A percentile compares a stretch with the other conserved stretches of the same genome.
These are phyloP conservation scores for Phytophthora capsici DNA, from an alignment of 352 stramenopile species.

Conservation along the genomic window DNA sequence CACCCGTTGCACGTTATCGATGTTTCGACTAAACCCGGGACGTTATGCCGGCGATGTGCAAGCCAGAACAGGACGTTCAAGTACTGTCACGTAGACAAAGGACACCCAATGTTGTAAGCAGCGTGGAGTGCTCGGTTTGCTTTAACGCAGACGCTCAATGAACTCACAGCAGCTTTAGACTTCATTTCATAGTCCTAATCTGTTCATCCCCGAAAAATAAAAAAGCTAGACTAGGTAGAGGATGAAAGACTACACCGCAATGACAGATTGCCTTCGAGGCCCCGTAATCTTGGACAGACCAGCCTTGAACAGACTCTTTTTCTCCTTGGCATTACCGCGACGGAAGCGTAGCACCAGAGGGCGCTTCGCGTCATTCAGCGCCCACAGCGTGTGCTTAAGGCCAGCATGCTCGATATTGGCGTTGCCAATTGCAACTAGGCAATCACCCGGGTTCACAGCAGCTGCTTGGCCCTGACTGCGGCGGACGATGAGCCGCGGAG, in stretches of 20 bases:
- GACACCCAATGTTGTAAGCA: conserved; percentile 75
- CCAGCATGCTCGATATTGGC: conserved; percentile 87
- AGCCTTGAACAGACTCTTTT: conserved; percentile 74
- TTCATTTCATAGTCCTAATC: conserved; percentile 33
- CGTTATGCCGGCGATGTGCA: conserved; percentile 53
- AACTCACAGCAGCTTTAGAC: conserved; percentile 16
- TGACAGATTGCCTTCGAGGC: conserved; percentile 42
- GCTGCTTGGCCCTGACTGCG: conserved; percentile 74
- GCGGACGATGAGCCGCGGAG: conserved; percentile 76
- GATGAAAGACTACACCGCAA: conserved; percentile 50
- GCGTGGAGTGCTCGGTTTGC: background rate
- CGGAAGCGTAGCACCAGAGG: conserved; percentile 84
- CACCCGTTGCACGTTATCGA: conserved; percentile 81
- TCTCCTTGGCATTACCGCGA: conserved; percentile 76
- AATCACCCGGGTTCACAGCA: conserved; percentile 82
- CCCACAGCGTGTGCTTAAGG: conserved; percentile 87
- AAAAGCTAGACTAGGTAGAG: conserved; percentile 16
- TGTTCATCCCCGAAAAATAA: conserved; percentile 24
- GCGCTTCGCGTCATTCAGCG: conserved; percentile 75
- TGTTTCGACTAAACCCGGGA: conserved; percentile 51
- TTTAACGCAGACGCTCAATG: conserved; percentile 6
- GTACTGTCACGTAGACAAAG: conserved; percentile 75
- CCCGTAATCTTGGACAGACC: conserved; percentile 45
- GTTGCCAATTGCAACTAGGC: conserved; percentile 80
- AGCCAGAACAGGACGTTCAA: conserved; percentile 54